Conservation (phyloP, 1,284 basidiomycete species). For the Trichosporon coremiiforme region DNA sequence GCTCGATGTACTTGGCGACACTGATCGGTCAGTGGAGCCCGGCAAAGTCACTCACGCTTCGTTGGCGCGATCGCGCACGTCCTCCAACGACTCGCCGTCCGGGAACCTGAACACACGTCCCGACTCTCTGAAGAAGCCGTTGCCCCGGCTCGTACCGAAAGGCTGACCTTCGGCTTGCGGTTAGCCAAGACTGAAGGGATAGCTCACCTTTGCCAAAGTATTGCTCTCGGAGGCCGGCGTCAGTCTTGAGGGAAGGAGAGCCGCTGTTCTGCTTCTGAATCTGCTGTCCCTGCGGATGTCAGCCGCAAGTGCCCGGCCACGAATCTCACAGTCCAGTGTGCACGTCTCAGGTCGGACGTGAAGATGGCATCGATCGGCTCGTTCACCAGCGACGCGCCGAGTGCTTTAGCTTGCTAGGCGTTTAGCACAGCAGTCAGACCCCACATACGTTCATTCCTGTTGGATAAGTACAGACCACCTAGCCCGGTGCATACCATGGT, state of each 20-base stretch:
- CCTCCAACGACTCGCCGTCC: constrained; percentile 53
- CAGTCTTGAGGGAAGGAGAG: constrained; percentile 45
- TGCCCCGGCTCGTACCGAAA: constrained; percentile 41
- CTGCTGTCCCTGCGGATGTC: constrained; percentile 48
- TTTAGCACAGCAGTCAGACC: constrained; percentile 10
- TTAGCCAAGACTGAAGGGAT: not conserved
- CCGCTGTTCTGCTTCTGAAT: constrained; percentile 48
- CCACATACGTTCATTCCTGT: constrained; percentile 66
- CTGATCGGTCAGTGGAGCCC: constrained; percentile 29
- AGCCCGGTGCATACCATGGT: constrained; percentile 66
- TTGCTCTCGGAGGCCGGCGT: constrained; percentile 52
- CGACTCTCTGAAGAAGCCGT: constrained; percentile 42
- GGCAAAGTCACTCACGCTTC: constrained; percentile 44
- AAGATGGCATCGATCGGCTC: constrained; percentile 69
- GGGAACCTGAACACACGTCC: constrained; percentile 49
- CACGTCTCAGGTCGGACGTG: constrained; percentile 77
- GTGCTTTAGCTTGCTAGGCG: constrained; percentile 75
- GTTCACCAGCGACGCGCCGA: constrained; percentile 66
- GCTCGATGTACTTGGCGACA: constrained; percentile 51
- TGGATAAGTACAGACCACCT: constrained; percentile 11
- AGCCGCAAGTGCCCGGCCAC: not conserved
- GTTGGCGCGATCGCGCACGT: constrained; percentile 53
- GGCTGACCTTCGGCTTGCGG: constrained; percentile 46
- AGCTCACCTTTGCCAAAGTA: constrained; percentile 52
- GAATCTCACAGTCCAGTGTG: constrained; percentile 57